Base-by-base conservation (phyloP, 768 basidiomycete genomes). In the Leccinum barrowsii region DNA sequence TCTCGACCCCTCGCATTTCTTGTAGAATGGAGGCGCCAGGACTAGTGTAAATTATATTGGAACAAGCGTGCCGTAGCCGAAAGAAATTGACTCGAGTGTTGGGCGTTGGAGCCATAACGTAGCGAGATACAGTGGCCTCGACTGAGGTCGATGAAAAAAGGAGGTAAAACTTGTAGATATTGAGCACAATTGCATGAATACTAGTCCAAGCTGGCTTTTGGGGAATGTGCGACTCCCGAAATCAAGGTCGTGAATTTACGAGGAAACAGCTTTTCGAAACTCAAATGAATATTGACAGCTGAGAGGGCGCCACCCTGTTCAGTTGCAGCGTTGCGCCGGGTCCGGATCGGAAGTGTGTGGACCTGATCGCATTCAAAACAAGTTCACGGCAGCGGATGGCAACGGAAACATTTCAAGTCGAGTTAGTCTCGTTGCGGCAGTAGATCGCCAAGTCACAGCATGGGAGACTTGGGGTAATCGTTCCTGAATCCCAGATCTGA, bases 1-100 rank as follows among this genome's bases (percentile, higher is more conserved):
- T 60, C 75, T 86, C 44, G 78, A 74, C 52, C 84, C 77, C 8
- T 71, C 70, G 12, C 65, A 61, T 24, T 76, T 75, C 58, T 52
- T 78, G 51, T 78, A 69, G 50, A 50, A 32, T 42, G 42, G 42
- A 19, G 42, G 42, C 28, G 26, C 5, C 49, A 11, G 30, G 11
- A 35, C 12, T n/a, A 24, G 58, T 28, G 47, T 49, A 54, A 40
- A 40, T 40, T 40, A 24, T 30, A 30, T 55, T n/a, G 32, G 24
- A 24, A 32, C 56, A 50, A 46, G 11, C 26, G 26, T 17, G 17
- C 17, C 49, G n/a, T 37, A 42, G 40, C n/a, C n/a, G 42, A 44
- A 19, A 44, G 19, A 44, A 44, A 44, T 5, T n/a, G 19, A 42
- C n/a, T 42, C n/a, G n/a, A 7, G 26, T 12, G 12, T n/a, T 19